Conservation (phyloP, 352 stramenopile genomes). For the Globisporangium paroecandrum region DNA sequence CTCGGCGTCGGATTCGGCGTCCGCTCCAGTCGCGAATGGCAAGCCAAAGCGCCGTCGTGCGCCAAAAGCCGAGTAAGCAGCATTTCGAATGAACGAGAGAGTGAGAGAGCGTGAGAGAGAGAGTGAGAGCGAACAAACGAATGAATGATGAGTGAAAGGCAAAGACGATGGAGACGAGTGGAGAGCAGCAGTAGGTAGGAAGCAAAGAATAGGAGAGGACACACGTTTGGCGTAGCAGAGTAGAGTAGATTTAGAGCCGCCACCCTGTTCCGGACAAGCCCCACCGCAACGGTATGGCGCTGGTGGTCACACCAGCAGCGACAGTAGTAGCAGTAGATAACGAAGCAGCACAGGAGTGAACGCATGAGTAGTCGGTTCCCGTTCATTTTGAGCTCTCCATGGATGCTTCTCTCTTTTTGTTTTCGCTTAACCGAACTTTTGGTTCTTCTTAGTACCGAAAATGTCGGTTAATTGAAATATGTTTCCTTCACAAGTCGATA, state of each 20-base stretch:
- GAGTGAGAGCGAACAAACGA: conserved; percentile 6
- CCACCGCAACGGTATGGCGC: background rate
- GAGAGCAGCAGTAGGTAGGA: background rate
- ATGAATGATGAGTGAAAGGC: background rate
- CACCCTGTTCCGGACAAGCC: background rate
- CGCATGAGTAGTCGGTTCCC: background rate
- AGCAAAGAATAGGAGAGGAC: background rate
- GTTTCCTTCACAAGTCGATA: background rate
- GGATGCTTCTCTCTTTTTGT: too few species aligned
- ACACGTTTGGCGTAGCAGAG: background rate
- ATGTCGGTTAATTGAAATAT: background rate
- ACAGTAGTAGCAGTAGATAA: background rate
- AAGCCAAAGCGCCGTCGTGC: conserved; percentile 59
- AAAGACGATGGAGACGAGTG: background rate
- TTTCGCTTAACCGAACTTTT: too few species aligned
- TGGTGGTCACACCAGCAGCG: background rate
- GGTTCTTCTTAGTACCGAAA: background rate
- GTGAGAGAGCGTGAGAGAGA: background rate
- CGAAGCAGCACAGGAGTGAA: background rate
- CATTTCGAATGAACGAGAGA: background rate
- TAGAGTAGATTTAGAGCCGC: conserved; percentile 9
- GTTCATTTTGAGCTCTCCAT: too few species aligned
- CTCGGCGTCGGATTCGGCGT: conserved; percentile 17
- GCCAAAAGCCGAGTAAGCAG: conserved; percentile 57
- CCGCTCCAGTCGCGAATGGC: conserved; percentile 11